Evolutionary conservation across 192 early-diverging fungal genomes (phyloP), one percentile per base, ranked within the genome.

Genomic region (Linnemannia elongata): DNA sequence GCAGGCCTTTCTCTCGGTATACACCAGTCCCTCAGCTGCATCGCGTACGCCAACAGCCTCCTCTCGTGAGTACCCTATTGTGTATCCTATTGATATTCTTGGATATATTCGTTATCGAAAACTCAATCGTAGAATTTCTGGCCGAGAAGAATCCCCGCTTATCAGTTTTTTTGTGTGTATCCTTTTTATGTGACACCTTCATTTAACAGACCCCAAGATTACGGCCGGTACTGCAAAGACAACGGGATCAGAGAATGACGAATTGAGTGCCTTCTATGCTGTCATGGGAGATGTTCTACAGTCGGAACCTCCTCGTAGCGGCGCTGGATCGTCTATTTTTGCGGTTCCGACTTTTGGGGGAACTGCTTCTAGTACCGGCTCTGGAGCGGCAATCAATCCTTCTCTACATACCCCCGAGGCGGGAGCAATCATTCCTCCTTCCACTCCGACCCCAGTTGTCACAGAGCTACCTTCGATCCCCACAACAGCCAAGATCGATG

Each of bases 251-350:
- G 55, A 93, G 12, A 90, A 90, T n/a, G 93, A 94, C 82, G 94
- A 93, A 71, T 72, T 95, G 47, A 90, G 89, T 68, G 94, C 92
- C 12, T 94, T 94, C 79, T 92, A 94, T 80, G 91, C 91, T 44
- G 88, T 92, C 42, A 89, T 91, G 86, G 92, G 85, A 5, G 85
- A 86, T 35, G 74, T 79, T 38, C 38, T 84, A 10, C 83, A 78
- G n/a, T 57, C 82, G 52, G 83, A 42, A 41, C 45, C 84, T 52
- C 2, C 63, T 13, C 5, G 30, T 33, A 33, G 60, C 30, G 60
- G 60, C 13, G 39, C 44, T 38, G 39, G 36, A 8, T 42, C 57
- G 4, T 57, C 78, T 20, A 69, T 80, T 20, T 85, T 80, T 77
- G 80, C 84, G 45, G 71, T 80, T 27, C 78, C 84, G 15, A 74